Conservation (phyloP, 2,329 filamentous ascomycete genomes). For the Calonectria pauciramosa region DNA sequence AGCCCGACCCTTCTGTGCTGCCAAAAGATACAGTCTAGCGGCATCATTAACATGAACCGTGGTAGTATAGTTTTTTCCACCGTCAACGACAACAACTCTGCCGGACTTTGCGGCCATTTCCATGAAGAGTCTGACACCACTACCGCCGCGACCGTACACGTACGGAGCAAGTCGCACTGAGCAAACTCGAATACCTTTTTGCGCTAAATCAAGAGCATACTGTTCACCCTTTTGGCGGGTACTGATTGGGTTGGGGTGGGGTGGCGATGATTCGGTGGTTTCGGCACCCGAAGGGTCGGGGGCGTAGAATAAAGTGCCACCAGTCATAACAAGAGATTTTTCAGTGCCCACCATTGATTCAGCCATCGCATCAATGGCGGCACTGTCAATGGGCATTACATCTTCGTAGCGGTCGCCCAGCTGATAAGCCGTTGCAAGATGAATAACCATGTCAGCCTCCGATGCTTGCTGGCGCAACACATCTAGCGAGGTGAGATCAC, state of each 20-base stretch:
- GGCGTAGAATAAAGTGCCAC: not conserved
- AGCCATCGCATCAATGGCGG: not conserved
- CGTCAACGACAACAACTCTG: not conserved
- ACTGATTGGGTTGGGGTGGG: not conserved
- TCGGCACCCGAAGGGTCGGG: not conserved
- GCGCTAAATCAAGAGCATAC: not conserved
- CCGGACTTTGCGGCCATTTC: not conserved
- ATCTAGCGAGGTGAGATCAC: not conserved
- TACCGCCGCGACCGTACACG: not conserved
- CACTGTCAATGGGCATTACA: not conserved
- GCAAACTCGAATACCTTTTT: not conserved
- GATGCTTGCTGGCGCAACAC: not conserved
- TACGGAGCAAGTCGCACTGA: not conserved
- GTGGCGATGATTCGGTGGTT: not conserved
- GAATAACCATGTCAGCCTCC: not conserved
- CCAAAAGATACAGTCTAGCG: not conserved
- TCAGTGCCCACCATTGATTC: not conserved
- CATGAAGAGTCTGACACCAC: not conserved
- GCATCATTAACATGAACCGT: not conserved
- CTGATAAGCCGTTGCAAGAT: not conserved
- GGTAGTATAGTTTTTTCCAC: not conserved
- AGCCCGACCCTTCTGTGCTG: not conserved
- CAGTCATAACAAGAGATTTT: not conserved
- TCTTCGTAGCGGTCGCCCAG: not conserved
- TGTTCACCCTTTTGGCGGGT: not conserved